Conservation (phyloP, 2,329 filamentous ascomycete genomes). For the Sporothrix schenckii region DNA sequence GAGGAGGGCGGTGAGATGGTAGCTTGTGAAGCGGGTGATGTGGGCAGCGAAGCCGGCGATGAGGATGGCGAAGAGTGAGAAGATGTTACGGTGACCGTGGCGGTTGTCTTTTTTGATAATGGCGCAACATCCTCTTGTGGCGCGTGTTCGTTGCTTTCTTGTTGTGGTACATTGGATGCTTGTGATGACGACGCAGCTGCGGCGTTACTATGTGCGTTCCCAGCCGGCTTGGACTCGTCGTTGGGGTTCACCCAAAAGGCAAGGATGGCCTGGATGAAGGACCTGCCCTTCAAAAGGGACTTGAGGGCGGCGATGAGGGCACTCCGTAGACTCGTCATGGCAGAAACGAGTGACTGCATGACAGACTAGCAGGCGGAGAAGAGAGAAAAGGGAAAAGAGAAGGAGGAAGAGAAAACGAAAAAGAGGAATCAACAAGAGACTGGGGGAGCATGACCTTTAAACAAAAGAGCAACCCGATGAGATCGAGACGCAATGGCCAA, state of each 20-base stretch:
- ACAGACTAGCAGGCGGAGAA: conserved; percentile 34
- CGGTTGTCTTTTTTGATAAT: conserved; percentile 10
- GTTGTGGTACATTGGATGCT: not conserved
- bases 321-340: conserved; percentile 61
- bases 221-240: not conserved
- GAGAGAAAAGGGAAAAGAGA: conserved; percentile 13
- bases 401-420: conserved; percentile 11
- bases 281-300: conserved; percentile 62
- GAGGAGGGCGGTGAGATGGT: conserved; percentile 23
- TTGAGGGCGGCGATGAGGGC: conserved; percentile 59
- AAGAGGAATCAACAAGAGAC: conserved; percentile 1
- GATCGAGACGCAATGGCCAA: conserved; percentile 3
- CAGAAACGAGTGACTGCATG: conserved; percentile 57
- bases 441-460: conserved; percentile 26
- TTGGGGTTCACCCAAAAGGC: conserved; percentile 55
- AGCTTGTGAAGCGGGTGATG: conserved; percentile 15
- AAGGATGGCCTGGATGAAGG: conserved; percentile 60
- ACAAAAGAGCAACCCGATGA: not conserved
- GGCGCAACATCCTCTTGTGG: conserved; percentile 19
- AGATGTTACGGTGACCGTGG: conserved; percentile 19
- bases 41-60: not conserved
- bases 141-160: conserved; percentile 14
- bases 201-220: not conserved
- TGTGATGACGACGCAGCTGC: not conserved
- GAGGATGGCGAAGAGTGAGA: conserved; percentile 22